Evolutionary conservation across 768 basidiomycete genomes (phyloP).

Genomic region (Phylloporus arenicola): DNA sequence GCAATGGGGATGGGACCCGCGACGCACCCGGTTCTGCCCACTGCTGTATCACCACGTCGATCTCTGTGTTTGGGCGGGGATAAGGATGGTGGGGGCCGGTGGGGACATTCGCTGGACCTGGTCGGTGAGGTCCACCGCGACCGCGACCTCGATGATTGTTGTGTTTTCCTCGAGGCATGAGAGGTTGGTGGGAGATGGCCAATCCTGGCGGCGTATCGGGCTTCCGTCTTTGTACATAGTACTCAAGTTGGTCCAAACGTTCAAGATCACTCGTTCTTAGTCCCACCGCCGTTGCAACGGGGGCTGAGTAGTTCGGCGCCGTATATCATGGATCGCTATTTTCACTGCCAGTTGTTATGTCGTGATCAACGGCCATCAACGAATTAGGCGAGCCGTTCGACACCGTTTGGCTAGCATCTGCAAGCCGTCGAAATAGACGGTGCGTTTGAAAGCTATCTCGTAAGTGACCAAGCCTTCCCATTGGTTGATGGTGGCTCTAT

Average conservation of each 20-base stretch:
- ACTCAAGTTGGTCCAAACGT: too few species aligned
- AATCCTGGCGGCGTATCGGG: too few species aligned
- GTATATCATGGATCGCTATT: neutral
- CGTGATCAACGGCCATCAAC: too few species aligned
- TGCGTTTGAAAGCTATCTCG: too few species aligned
- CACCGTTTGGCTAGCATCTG: too few species aligned
- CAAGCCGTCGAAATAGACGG: too few species aligned
- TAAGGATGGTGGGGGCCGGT: slow-evolving; percentile 13
- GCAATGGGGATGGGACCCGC: neutral
- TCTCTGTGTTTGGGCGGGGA: slow-evolving; percentile 14
- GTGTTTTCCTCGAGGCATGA: slow-evolving; percentile 19
- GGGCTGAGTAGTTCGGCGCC: neutral
- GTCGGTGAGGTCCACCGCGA: slow-evolving; percentile 9
- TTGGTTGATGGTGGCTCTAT: too few species aligned
- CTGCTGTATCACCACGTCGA: slow-evolving; percentile 22
- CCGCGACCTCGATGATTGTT: slow-evolving; percentile 23
- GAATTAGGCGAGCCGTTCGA: too few species aligned
- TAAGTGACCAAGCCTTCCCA: too few species aligned
- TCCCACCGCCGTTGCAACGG: neutral
- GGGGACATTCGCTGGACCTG: neutral
- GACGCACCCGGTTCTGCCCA: slow-evolving; percentile 22
- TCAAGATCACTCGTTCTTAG: too few species aligned
- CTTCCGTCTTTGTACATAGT: too few species aligned
- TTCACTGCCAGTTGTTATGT: neutral
- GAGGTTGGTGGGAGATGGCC: too few species aligned